Base-by-base conservation (phyloP, 495 filamentous ascomycete species). In the Cercophora newfieldiana region DNA sequence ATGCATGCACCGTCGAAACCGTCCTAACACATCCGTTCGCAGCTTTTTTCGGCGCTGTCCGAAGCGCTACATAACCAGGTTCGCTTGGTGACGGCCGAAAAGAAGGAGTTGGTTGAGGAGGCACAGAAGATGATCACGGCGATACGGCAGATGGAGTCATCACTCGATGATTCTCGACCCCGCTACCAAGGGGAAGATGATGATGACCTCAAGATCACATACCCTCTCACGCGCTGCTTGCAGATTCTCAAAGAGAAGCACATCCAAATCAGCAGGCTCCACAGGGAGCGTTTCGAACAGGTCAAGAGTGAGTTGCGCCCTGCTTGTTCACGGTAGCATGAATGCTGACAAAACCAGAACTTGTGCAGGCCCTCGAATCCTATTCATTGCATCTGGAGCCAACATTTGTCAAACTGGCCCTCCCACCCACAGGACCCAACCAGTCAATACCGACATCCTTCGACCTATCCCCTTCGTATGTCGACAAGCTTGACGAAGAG, bases 311-410 rank as follows among this genome's bases (percentile, higher is more conserved):
- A 74, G 89, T 21, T 4, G 8, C 26, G 14, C 49, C n/a, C 22
- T 7, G 16, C 29, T 50, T 3, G 12, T n/a, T n/a, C n/a, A n/a
- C n/a, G 25, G 26, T 12, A 31, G 22, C 24, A 25, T 4, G 24
- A 22, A 26, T 28, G 70, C 49, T 5, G 19, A 10, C 22, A 7
- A 22, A 26, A n/a, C 31, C 70, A 97, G 94, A 96, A 82, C 88
- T 99, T 64, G 92, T 92, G 10, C 88, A 94, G 75, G 94, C 93
- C 1, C 89, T 99, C 16, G 89, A 97, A 74, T 96, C 93, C 48
- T 98, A 97, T 72, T 94, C 95, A 0, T 93, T 91, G 18, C 94
- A 97, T 74, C 90, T 99, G 37, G 95, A 99, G 75, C 75, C 90
- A 19, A 88, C 88, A 5, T 96, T 96, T 72, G 84, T 98, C 66